Conservation (phyloP, 768 basidiomycete genomes). For the Auricularia cornea region DNA sequence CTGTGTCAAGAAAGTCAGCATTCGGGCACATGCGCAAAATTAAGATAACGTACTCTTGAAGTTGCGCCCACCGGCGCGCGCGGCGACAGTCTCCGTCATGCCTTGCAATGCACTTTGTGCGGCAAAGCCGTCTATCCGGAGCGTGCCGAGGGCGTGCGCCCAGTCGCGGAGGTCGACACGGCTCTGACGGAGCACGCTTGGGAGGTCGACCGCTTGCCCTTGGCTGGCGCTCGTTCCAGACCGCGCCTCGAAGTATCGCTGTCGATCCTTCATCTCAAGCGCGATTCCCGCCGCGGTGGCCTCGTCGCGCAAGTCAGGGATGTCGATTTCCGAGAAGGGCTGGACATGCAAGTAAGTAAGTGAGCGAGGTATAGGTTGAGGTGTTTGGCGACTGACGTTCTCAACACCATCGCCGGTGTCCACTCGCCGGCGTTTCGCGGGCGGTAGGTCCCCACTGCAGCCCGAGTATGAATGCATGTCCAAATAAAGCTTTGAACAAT, state of each 20-base stretch:
- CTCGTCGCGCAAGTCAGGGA: conserved; percentile 75
- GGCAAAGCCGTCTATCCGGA: conserved; percentile 59
- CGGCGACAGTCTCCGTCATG: conserved; percentile 77
- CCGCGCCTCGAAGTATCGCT: conserved; percentile 73
- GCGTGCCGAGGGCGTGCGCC: conserved; percentile 25
- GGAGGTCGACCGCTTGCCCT: conserved; percentile 15
- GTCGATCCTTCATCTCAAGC: conserved; percentile 80
- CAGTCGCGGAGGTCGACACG: conserved; percentile 2
- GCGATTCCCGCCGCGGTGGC: conserved; percentile 59
- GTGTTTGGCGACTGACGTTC: conserved; percentile 39
- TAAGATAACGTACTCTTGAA: conserved; percentile 45
- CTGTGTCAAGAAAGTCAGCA: conserved; percentile 28
- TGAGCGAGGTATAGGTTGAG: background rate
- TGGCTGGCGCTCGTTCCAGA: conserved; percentile 10
- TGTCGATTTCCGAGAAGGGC: conserved; percentile 49
- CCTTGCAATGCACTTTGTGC: conserved; percentile 57
- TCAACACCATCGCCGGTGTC: conserved; percentile 26
- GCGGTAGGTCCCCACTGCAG: conserved; percentile 47
- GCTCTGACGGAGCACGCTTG: background rate
- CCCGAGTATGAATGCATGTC: conserved; percentile 18
- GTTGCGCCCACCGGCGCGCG: conserved; percentile 56
- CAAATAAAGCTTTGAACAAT: conserved; percentile 29
- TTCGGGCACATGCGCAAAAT: background rate
- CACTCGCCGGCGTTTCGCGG: conserved; percentile 53
- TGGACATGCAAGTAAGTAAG: background rate